Evolutionary conservation across 2,329 filamentous ascomycete species (phyloP).

Genomic region (Fusarium pseudonygamai): DNA sequence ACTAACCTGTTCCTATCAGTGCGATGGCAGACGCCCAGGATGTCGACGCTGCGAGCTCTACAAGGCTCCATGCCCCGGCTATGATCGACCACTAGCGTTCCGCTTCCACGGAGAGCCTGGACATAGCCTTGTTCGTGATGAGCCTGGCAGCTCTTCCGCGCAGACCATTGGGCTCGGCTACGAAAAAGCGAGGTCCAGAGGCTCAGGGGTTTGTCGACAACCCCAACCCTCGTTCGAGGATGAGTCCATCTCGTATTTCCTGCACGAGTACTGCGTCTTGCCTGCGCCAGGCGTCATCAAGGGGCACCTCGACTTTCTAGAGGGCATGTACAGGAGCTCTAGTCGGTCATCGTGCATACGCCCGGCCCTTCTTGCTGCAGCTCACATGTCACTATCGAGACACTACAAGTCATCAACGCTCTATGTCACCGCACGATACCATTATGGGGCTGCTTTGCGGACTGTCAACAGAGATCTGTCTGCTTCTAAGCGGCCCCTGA

Average conservation of each 20-base stretch:
- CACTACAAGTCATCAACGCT: constrained; percentile 30
- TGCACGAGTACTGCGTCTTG: constrained; percentile 18
- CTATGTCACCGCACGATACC: constrained; percentile 17
- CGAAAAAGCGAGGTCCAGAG: background rate
- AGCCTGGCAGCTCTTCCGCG: background rate
- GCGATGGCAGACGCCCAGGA: constrained; percentile 24
- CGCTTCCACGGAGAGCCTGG: constrained; percentile 31
- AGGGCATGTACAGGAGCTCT: constrained; percentile 15
- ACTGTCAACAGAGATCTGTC: constrained; percentile 28
- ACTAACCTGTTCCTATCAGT: constrained; percentile 9
- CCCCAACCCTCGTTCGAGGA: constrained; percentile 33
- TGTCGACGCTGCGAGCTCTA: constrained; percentile 30
- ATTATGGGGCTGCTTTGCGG: constrained; percentile 23
- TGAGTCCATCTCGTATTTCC: constrained; percentile 20
- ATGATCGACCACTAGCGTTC: constrained; percentile 28
- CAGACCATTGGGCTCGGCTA: background rate
- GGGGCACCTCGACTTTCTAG: constrained; percentile 25
- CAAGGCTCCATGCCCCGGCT: constrained; percentile 27
- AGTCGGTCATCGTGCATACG: constrained; percentile 19
- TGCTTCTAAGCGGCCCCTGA: constrained; percentile 4
- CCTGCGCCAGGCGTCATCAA: constrained; percentile 10
- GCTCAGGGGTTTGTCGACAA: constrained; percentile 7
- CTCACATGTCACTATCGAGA: constrained; percentile 26
- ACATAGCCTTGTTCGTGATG: constrained; percentile 10
- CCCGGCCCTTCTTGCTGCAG: constrained; percentile 18